phyloP scores from a whole-genome alignment of 2,329 filamentous ascomycete genomes.

The Cladophialophora carrionii region DNA sequence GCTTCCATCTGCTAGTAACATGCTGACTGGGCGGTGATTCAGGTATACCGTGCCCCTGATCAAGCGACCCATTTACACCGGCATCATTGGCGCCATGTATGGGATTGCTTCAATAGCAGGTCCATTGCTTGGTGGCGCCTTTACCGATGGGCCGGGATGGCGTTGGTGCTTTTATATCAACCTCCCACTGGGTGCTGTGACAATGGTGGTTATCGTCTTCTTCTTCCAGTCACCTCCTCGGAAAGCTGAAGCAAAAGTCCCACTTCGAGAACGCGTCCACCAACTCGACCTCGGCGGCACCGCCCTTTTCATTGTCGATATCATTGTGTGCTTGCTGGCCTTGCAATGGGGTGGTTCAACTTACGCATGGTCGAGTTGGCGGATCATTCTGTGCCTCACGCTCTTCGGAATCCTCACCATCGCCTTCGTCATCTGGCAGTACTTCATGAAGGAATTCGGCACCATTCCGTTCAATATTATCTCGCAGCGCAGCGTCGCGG shows the following conservation, averaged over 20 bases:
- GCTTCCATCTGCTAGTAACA: neutral
- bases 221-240: slow-evolving; percentile 49
- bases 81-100: slow-evolving; percentile 52
- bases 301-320: slow-evolving; percentile 50
- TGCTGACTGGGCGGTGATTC: neutral
- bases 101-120: slow-evolving; percentile 50
- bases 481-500: slow-evolving; percentile 49
- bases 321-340: slow-evolving; percentile 55
- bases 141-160: slow-evolving; percentile 47
- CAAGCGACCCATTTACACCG: slow-evolving; percentile 59
- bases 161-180: slow-evolving; percentile 51
- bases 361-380: slow-evolving; percentile 51
- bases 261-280: slow-evolving; percentile 48
- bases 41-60: slow-evolving; percentile 53
- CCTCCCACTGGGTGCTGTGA: slow-evolving; percentile 48
- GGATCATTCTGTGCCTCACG: slow-evolving; percentile 55
- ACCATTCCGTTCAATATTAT: slow-evolving; percentile 57
- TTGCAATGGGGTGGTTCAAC: slow-evolving; percentile 53
- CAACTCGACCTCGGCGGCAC: slow-evolving; percentile 51
- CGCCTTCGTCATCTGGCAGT: slow-evolving; percentile 55
- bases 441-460: slow-evolving; percentile 54
- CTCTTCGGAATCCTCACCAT: slow-evolving; percentile 48
- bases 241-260: slow-evolving; percentile 40
- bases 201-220: slow-evolving; percentile 53
- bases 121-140: slow-evolving; percentile 46